These are phyloP conservation scores for Phytophthora hybrid DNA, from an alignment of 352 stramenopile species.

Conservation along the genomic window DNA sequence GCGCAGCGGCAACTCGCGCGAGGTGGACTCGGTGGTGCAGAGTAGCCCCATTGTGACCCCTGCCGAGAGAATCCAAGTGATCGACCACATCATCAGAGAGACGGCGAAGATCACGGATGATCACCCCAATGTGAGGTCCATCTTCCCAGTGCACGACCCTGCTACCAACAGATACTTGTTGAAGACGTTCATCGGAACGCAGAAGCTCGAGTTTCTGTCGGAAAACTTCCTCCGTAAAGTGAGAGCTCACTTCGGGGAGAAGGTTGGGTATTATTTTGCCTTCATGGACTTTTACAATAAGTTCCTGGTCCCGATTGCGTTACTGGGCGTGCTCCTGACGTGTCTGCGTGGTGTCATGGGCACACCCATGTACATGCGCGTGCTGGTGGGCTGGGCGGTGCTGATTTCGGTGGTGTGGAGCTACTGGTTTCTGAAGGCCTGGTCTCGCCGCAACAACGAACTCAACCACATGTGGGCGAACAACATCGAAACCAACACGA, in stretches of 20 bases:
- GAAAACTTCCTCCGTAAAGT: constrained; percentile 67
- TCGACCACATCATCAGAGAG: constrained; percentile 86
- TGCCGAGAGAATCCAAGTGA: constrained; percentile 82
- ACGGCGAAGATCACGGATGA: constrained; percentile 66
- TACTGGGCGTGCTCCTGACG: constrained; percentile 76
- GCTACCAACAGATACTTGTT: constrained; percentile 77
- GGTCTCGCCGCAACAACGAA: constrained; percentile 78
- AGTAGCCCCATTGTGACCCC: constrained; percentile 70
- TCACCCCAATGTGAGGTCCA: constrained; percentile 64
- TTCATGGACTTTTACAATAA: constrained; percentile 92
- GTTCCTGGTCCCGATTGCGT: constrained; percentile 74
- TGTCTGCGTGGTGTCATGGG: constrained; percentile 69
- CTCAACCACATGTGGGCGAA: constrained; percentile 81
- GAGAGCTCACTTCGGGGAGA: constrained; percentile 84
- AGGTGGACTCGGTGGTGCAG: constrained; percentile 71
- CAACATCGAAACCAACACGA: constrained; percentile 68
- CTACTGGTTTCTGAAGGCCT: constrained; percentile 85
- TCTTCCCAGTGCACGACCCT: constrained; percentile 85
- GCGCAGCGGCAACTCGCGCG: constrained; percentile 73
- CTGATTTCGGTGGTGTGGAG: constrained; percentile 85
- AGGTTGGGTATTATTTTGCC: constrained; percentile 88
- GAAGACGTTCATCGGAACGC: constrained; percentile 73
- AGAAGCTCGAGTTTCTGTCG: constrained; percentile 73
- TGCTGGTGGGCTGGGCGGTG: constrained; percentile 76
- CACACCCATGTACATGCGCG: constrained; percentile 84